A percentile compares a stretch with the other conserved stretches of the same genome.
phyloP scores from a whole-genome alignment of 2,329 filamentous ascomycete species.

The Fusarium neocosmosporiellum region DNA sequence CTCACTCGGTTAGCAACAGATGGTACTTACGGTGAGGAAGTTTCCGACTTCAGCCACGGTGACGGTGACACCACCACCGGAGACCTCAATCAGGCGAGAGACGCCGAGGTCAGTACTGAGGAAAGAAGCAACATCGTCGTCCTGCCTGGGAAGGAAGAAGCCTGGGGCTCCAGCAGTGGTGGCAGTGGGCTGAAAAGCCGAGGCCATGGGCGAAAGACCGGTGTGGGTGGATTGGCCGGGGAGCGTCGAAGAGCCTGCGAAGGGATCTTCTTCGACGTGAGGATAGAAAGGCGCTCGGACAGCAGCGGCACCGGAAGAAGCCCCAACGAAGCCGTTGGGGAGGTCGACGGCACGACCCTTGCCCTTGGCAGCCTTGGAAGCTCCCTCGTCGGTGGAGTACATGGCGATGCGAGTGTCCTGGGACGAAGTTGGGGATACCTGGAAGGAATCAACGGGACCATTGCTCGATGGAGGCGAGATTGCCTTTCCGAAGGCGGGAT shows the following conservation, averaged over 20 bases:
- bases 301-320: constrained; percentile 45
- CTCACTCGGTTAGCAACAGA: not conserved
- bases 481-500: constrained; percentile 56
- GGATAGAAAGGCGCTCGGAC: constrained; percentile 37
- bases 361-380: constrained; percentile 47
- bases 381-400: constrained; percentile 70
- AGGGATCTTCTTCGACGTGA: constrained; percentile 63
- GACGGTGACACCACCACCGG: constrained; percentile 45
- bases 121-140: constrained; percentile 44
- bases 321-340: constrained; percentile 45
- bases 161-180: too few relatives aligned
- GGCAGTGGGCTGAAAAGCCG: constrained; percentile 70
- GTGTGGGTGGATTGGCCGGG: constrained; percentile 51
- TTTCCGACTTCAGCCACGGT: constrained; percentile 53
- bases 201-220: constrained; percentile 73
- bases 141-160: too few relatives aligned
- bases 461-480: constrained; percentile 64
- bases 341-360: not conserved
- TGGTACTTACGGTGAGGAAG: constrained; percentile 57
- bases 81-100: constrained; percentile 59
- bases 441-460: constrained; percentile 66
- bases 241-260: constrained; percentile 54
- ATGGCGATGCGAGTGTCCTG: constrained; percentile 69
- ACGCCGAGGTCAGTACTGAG: constrained; percentile 61
- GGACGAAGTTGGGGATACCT: constrained; percentile 63